Evolutionary conservation across 257 asterid genomes (phyloP).

Genomic region (Jacaranda copaia): DNA sequence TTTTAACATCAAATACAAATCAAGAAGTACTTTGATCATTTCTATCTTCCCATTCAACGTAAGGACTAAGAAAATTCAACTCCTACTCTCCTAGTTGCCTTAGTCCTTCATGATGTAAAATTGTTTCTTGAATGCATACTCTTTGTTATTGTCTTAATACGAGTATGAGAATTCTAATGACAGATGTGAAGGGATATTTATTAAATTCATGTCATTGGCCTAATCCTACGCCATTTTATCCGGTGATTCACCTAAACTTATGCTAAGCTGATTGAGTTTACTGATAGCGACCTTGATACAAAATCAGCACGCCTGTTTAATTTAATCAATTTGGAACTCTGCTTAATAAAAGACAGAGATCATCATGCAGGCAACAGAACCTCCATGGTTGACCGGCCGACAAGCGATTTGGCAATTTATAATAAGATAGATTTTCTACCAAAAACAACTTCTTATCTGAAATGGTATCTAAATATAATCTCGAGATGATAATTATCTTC

Average conservation of each 20-base stretch:
- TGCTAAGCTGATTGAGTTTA: constrained; percentile 38
- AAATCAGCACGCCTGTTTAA: constrained; percentile 40
- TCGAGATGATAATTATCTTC: constrained; percentile 5
- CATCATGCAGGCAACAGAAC: constrained; percentile 27
- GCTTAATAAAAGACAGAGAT: constrained; percentile 27
- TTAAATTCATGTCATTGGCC: constrained; percentile 30
- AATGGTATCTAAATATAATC: constrained; percentile 24
- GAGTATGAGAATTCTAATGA: constrained; percentile 25
- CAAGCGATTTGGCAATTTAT: constrained; percentile 25
- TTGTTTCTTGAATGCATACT: constrained; percentile 30
- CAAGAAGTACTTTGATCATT: neutral
- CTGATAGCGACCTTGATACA: constrained; percentile 40
- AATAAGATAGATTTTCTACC: constrained; percentile 7
- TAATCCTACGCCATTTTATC: constrained; percentile 32
- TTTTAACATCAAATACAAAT: constrained; percentile 6
- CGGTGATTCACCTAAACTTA: constrained; percentile 47
- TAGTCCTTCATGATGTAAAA: constrained; percentile 1
- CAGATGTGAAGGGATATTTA: constrained; percentile 33
- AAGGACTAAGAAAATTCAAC: constrained; percentile 13
- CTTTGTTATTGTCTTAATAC: constrained; percentile 5
- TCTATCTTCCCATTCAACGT: neutral
- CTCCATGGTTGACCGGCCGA: constrained; percentile 46
- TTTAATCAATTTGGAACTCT: constrained; percentile 29
- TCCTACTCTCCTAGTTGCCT: constrained; percentile 37
- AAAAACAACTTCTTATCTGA: constrained; percentile 26